These are phyloP conservation scores for Colletotrichum sp. DNA, from an alignment of 2,329 filamentous ascomycete species.

Conservation along the genomic window DNA sequence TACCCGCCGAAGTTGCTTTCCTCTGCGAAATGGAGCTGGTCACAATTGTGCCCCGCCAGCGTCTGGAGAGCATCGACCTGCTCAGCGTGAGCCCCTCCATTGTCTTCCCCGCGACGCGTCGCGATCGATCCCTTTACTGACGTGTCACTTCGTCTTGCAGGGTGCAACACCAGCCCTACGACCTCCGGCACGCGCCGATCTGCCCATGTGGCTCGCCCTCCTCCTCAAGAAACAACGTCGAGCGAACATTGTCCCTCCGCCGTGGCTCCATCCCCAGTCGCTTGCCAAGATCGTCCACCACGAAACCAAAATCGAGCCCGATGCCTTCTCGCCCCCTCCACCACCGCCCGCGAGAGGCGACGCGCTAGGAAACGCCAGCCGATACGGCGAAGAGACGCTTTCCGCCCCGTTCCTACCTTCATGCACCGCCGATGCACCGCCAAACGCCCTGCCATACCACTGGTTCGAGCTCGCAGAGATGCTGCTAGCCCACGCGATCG, in stretches of 20 bases:
- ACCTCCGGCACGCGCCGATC: slow-evolving; percentile 78
- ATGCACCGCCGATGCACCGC: slow-evolving; percentile 72
- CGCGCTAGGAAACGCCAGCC: slow-evolving; percentile 45
- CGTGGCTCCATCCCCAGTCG: slow-evolving; percentile 83
- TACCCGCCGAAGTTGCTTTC: slow-evolving; percentile 89
- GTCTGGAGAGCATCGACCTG: slow-evolving; percentile 83
- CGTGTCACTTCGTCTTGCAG: slow-evolving; percentile 48
- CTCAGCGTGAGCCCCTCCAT: slow-evolving; percentile 70
- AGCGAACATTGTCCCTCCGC: slow-evolving; percentile 88
- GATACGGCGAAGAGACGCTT: slow-evolving; percentile 39
- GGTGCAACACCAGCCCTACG: slow-evolving; percentile 78
- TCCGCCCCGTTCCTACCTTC: slow-evolving; percentile 81
- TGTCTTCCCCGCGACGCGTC: not conserved
- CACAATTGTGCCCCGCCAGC: slow-evolving; percentile 89
- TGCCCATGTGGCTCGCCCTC: slow-evolving; percentile 94
- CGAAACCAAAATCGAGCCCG: slow-evolving; percentile 75
- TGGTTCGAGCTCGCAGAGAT: slow-evolving; percentile 93
- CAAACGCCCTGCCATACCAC: slow-evolving; percentile 84
- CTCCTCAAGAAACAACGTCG: slow-evolving; percentile 93
- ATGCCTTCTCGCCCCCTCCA: slow-evolving; percentile 79
- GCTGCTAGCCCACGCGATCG: slow-evolving; percentile 81
- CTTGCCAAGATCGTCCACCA: slow-evolving; percentile 79
- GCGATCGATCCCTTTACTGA: not conserved
- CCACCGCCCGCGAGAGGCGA: slow-evolving; percentile 63
- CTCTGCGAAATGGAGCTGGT: slow-evolving; percentile 98